Conservation (phyloP, 1,284 basidiomycete genomes). For the Clitocybe nebularis region DNA sequence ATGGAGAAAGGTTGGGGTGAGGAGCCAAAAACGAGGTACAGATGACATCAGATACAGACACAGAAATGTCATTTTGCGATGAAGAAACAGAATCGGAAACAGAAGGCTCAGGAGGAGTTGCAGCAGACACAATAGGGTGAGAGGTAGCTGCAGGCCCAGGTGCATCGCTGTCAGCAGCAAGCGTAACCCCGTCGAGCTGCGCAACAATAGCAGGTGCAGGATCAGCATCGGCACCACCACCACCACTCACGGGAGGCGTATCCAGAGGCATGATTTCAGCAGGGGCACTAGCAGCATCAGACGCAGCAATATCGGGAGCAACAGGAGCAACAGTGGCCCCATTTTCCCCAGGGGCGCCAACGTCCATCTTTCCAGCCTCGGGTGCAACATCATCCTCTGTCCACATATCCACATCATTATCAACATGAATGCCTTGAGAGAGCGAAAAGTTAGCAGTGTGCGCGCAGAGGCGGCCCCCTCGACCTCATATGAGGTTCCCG, state of each 20-base stretch:
- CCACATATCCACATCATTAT: slow-evolving; percentile 36
- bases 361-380: slow-evolving; percentile 11
- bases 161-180: slow-evolving; percentile 11
- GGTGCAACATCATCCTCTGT: slow-evolving; percentile 21
- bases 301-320: slow-evolving; percentile 9
- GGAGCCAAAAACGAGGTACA: slow-evolving; percentile 24
- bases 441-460: slow-evolving; percentile 52
- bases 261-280: slow-evolving; percentile 11
- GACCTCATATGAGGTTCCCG: slow-evolving; percentile 16
- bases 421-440: slow-evolving; percentile 50
- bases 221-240: slow-evolving; percentile 21
- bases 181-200: slow-evolving; percentile 10
- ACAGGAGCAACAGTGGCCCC: slow-evolving; percentile 1
- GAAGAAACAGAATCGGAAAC: slow-evolving; percentile 32
- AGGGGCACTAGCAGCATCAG: slow-evolving; percentile 11
- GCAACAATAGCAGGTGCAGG: slow-evolving; percentile 19
- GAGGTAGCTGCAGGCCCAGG: slow-evolving; percentile 12
- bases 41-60: slow-evolving; percentile 42
- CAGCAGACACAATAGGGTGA: slow-evolving; percentile 15
- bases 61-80: slow-evolving; percentile 35
- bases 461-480: slow-evolving; percentile 34
- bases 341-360: slow-evolving; percentile 8
- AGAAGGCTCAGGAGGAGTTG: slow-evolving; percentile 14
- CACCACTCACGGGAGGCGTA: slow-evolving; percentile 21
- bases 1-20: slow-evolving; percentile 29